Evolutionary conservation across 106 monocot species (phyloP).

Genomic region (Triglochin maritima): DNA sequence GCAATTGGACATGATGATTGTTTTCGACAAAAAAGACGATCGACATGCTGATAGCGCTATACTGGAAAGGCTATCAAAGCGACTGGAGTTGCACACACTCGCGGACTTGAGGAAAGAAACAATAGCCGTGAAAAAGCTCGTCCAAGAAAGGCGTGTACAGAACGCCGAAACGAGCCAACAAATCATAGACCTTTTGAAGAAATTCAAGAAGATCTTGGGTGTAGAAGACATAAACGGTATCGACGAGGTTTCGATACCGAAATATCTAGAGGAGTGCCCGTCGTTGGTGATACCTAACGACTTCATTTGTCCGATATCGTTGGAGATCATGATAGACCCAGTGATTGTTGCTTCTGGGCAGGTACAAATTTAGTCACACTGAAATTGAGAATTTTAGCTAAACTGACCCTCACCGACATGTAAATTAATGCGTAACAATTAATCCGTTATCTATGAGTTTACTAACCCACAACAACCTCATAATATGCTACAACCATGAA

Average conservation of each 20-base stretch:
- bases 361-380: conserved; percentile 9
- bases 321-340: conserved; percentile 58
- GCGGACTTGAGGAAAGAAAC: conserved; percentile 44
- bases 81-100: conserved; percentile 34
- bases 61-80: conserved; percentile 35
- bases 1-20: conserved; percentile 51
- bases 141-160: conserved; percentile 24
- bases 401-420: no score
- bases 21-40: conserved; percentile 25
- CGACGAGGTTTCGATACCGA: conserved; percentile 23
- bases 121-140: conserved; percentile 32
- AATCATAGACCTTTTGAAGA: conserved; percentile 31
- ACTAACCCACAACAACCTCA: no score
- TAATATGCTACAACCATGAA: no score
- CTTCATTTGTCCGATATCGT: conserved; percentile 48
- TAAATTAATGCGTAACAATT: no score
- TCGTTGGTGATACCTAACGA: conserved; percentile 50
- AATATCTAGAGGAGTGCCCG: conserved; percentile 40
- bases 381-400: no score
- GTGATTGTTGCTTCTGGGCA: conserved; percentile 52
- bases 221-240: conserved; percentile 29
- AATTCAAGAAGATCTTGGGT: conserved; percentile 35
- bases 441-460: no score
- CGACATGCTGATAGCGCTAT: conserved; percentile 29
- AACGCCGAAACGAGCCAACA: conserved; percentile 19